Base-by-base conservation (phyloP, 2,329 filamentous ascomycete genomes). In the Apiospora phragmitis region DNA sequence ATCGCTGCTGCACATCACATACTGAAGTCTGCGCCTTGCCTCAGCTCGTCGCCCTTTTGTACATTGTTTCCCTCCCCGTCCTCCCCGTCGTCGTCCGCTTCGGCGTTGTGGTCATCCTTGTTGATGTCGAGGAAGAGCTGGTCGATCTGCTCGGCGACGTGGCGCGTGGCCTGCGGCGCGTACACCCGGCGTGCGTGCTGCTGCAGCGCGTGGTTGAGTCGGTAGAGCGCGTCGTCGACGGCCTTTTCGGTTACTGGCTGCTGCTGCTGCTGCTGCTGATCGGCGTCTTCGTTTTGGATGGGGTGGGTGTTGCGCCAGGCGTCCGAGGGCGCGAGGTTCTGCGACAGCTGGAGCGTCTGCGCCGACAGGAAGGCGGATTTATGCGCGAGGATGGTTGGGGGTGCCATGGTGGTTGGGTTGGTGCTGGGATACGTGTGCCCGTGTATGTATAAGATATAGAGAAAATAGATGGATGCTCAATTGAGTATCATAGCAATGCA, bases 141-240 rank as follows among this genome's bases (percentile, higher is more conserved):
- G 79, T 93, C 90, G 55, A 94, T 89, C 81, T 94, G 92, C 82
- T 93, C 91, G 1, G 92, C 91, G 24, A 94, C 87, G 75, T 93
- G 90, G 45, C 91, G 87, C 68, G 87, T 89, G n/a, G 91, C 90
- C 75, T 92, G 90, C 0, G 90, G 87, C 21, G 90, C 87, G 78
- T 93, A 93, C 6, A 90, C 89, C 70, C 90, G 86, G 45, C 88
- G 88, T 41, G 86, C 86, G 78, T 94, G 92, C 74, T 91, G 89
- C 73, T 88, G 86, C 18, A 93, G 81, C 21, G 85, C 81, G 71
- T 90, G 87, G 77, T 93, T 92, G 16, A 93, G 83, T 51, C 85
- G 85, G 73, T 83, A 82, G 5, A 91, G 78, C 16, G 85, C 88
- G 72, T 91, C 88, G 74, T 90, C 87, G 70, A 91, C 81, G 26